A percentile compares a stretch with the other conserved stretches of the same genome.
These are phyloP conservation scores for Paecilomyces formosus DNA, from an alignment of 2,329 filamentous ascomycete species.

Conservation along the genomic window DNA sequence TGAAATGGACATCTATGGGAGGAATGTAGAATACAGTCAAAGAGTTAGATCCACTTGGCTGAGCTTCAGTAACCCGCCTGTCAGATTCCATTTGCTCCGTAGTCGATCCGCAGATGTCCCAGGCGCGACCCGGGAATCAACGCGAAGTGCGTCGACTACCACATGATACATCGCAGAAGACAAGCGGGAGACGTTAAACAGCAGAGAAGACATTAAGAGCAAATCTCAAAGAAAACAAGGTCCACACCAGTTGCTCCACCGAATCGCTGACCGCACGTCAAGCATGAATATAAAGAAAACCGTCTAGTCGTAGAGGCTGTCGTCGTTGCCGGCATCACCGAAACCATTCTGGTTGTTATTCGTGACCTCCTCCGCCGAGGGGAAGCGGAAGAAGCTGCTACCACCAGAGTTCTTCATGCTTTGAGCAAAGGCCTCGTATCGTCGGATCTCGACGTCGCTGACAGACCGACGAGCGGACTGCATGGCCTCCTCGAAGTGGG, in stretches of 20 bases:
- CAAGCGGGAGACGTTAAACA: background rate
- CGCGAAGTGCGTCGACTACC: slow-evolving; percentile 16
- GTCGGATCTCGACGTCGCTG: slow-evolving; percentile 91
- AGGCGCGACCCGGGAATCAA: background rate
- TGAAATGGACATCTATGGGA: background rate
- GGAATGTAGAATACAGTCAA: slow-evolving; percentile 1
- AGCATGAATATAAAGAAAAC: slow-evolving; percentile 26
- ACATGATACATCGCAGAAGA: slow-evolving; percentile 17
- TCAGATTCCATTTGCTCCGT: background rate
- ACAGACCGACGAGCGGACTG: slow-evolving; percentile 87
- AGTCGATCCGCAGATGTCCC: background rate
- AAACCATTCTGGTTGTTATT: slow-evolving; percentile 51
- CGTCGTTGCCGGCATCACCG: slow-evolving; percentile 84
- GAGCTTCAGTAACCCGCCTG: background rate
- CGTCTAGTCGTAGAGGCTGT: slow-evolving; percentile 89
- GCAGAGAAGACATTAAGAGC: background rate
- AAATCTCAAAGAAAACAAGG: background rate
- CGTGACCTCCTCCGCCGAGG: slow-evolving; percentile 49
- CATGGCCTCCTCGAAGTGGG: slow-evolving; percentile 99
- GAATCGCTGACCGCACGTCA: background rate
- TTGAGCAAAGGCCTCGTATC: slow-evolving; percentile 97
- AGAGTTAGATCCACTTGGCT: background rate
- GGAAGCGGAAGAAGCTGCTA: slow-evolving; percentile 98
- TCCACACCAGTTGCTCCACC: background rate
- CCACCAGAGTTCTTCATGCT: slow-evolving; percentile 98